phyloP scores from a whole-genome alignment of 768 basidiomycete species.

The Tulasnella sp. region DNA sequence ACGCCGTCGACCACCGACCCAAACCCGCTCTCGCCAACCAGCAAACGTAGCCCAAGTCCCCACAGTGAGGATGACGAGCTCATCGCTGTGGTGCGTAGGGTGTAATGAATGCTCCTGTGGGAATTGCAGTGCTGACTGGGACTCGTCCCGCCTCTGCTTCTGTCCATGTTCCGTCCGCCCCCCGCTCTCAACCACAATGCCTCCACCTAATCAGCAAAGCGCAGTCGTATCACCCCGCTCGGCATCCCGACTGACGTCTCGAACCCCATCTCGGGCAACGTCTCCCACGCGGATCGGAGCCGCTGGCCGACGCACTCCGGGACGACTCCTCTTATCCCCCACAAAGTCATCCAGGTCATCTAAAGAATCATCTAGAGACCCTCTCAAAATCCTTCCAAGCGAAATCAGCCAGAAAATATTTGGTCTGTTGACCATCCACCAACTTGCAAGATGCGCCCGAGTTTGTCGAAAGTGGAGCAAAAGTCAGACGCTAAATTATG shows the following conservation, averaged over 20 bases:
- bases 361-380: slow-evolving; percentile 46
- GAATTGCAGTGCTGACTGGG: slow-evolving; percentile 10
- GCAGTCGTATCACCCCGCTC: slow-evolving; percentile 28
- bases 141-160: slow-evolving; percentile 3
- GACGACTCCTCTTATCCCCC: slow-evolving; percentile 47
- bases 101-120: neutral
- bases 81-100: slow-evolving; percentile 34
- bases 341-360: slow-evolving; percentile 27
- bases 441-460: slow-evolving; percentile 71
- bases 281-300: slow-evolving; percentile 40
- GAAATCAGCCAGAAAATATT: slow-evolving; percentile 80
- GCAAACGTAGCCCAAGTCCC: slow-evolving; percentile 19
- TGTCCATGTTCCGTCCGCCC: slow-evolving; percentile 28
- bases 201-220: slow-evolving; percentile 33
- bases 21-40: slow-evolving; percentile 3
- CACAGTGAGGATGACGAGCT: slow-evolving; percentile 34
- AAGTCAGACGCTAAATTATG: slow-evolving; percentile 88
- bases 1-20: neutral
- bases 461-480: slow-evolving; percentile 85
- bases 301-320: slow-evolving; percentile 49
- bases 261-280: slow-evolving; percentile 43
- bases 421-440: slow-evolving; percentile 52
- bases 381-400: slow-evolving; percentile 69
- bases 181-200: slow-evolving; percentile 44
- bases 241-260: slow-evolving; percentile 38